Base-by-base conservation (phyloP, 345 rosid species). In the Cochlearia excelsa region DNA sequence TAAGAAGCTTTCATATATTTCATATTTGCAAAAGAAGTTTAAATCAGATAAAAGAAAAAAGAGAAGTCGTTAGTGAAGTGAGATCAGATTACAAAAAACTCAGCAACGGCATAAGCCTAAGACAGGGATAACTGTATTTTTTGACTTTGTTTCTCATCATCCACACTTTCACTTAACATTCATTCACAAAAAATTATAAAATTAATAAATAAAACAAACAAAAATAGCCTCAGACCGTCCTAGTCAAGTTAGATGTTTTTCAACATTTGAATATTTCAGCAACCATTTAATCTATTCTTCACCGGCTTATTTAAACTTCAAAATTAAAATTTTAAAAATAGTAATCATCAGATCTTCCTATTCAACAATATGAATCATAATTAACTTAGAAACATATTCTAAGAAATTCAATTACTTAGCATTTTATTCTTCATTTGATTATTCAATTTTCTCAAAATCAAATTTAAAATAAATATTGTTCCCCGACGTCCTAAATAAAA, bases 51-150 rank as follows among this genome's bases (percentile, higher is more conserved):
- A 39, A 7, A 39, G n/a, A 8, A 39, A 6, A 39, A 39, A 39
- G 5, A 39, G 40, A 37, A 33, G 35, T 33, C 5, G 40, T 39
- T 26, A 16, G 55, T 51, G 6, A 23, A 38, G 54, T 44, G 74
- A n/a, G n/a, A n/a, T 70, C 74, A 70, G 74, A 57, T 48, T 44
- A 44, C 54, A 70, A 62, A 69, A 63, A 43, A 57, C 57, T 70
- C 74, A 70, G 69, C 69, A 70, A 7, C 68, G 54, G 38, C 65
- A 23, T 28, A 34, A 56, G 54, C 69, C 74, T 70, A 63, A 70
- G 74, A 42, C 69, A 70, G 74, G 74, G 74, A 70, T 70, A 70
- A 70, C 74, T 70, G 74, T 63, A 43, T n/a, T n/a, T 63, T 57
- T 70, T 64, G 27, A 63, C 44, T 54, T 70, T 70, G 69, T 0